Evolutionary conservation across 2,329 filamentous ascomycete species (phyloP).

Genomic region (Waltergamsia citrina): DNA sequence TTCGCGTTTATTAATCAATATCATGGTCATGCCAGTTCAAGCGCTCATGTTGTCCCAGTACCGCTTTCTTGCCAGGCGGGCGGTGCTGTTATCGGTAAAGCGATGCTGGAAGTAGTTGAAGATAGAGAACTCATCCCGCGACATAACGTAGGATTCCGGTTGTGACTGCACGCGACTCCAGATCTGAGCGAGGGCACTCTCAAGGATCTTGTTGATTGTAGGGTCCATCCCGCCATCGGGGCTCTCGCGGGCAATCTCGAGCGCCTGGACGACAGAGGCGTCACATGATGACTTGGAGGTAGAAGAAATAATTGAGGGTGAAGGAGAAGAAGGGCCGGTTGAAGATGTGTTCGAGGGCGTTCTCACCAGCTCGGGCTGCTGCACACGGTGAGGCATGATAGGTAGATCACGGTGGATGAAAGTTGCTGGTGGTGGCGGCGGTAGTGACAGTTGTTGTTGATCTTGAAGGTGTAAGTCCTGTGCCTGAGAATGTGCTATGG

Average conservation of each 20-base stretch:
- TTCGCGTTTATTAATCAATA: too few relatives aligned
- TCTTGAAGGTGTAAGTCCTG: too few relatives aligned
- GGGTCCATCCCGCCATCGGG: slow-evolving; percentile 56
- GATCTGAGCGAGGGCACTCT: slow-evolving; percentile 51
- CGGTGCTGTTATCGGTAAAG: slow-evolving; percentile 41
- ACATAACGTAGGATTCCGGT: slow-evolving; percentile 64
- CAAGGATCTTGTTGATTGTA: slow-evolving; percentile 53
- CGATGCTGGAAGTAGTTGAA: slow-evolving; percentile 77
- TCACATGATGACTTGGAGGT: slow-evolving; percentile 10
- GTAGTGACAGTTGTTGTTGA: too few relatives aligned
- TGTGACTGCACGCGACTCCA: slow-evolving; percentile 58
- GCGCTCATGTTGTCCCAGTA: slow-evolving; percentile 41
- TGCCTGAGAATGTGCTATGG: too few relatives aligned
- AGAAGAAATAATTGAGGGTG: slow-evolving; percentile 11
- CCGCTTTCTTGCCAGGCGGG: slow-evolving; percentile 35
- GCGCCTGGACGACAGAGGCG: slow-evolving; percentile 51
- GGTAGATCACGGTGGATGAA: too few relatives aligned
- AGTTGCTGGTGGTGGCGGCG: not conserved
- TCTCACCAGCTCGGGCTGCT: not conserved
- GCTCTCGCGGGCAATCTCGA: slow-evolving; percentile 68
- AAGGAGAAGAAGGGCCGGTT: not conserved
- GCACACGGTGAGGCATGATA: slow-evolving; percentile 3
- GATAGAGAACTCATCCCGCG: slow-evolving; percentile 68
- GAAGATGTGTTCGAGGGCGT: not conserved
- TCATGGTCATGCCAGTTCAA: too few relatives aligned